Percentiles rank a stretch among this genome's conserved stretches.
Conservation (phyloP, 1,284 basidiomycete genomes). For the Trichosporon sp. region DNA sequence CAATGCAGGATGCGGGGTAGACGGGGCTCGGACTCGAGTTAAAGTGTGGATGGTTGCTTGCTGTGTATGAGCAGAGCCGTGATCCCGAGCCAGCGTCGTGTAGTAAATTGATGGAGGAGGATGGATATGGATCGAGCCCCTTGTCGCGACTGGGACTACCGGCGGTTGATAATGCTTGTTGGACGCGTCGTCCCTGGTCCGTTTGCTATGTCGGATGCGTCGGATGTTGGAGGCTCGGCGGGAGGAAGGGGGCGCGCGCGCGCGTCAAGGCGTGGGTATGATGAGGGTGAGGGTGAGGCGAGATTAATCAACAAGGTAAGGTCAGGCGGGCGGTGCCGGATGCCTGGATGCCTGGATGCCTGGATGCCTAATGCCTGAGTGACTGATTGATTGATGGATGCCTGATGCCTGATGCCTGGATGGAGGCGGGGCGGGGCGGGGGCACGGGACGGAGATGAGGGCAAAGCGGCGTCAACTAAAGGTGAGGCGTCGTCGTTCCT, state of each 20-base stretch:
- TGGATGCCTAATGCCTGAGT: too few species aligned
- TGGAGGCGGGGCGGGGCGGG: background rate
- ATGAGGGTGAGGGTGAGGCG: too few species aligned
- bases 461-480: background rate
- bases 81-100: background rate
- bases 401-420: background rate
- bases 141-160: background rate
- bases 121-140: too few species aligned
- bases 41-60: slow-evolving; percentile 1
- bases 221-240: too few species aligned
- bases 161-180: background rate
- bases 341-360: background rate
- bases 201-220: background rate
- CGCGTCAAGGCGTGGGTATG: background rate
- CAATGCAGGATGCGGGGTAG: background rate
- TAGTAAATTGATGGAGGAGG: background rate
- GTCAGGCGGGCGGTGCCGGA: too few species aligned
- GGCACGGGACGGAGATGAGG: background rate
- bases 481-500: background rate
- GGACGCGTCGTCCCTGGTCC: slow-evolving; percentile 3
- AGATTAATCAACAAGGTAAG: background rate
- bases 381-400: too few species aligned
- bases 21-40: too few species aligned
- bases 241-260: too few species aligned
- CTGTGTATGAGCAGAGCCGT: background rate